A percentile compares a stretch with the other conserved stretches of the same genome.
Evolutionary conservation across 1,284 basidiomycete genomes (phyloP).

Genomic region (Cystobasidiaceae sp.): DNA sequence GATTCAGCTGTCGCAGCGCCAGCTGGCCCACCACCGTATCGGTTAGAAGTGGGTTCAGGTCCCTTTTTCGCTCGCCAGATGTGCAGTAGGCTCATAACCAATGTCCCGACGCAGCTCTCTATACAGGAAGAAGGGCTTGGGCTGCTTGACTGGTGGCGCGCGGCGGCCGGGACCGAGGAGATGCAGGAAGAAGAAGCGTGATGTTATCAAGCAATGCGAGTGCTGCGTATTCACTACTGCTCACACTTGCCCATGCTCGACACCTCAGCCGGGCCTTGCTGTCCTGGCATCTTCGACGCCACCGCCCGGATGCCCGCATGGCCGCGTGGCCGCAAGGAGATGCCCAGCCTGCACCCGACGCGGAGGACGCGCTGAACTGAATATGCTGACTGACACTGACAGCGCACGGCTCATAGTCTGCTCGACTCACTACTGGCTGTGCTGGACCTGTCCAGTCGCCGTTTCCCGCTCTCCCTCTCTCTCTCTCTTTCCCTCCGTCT

Average conservation of each 20-base stretch:
- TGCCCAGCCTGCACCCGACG: too few species aligned
- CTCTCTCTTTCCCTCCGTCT: too few species aligned
- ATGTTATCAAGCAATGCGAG: neutral
- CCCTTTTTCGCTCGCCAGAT: neutral
- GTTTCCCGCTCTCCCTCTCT: too few species aligned
- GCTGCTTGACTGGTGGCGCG: constrained; percentile 54
- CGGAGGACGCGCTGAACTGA: too few species aligned
- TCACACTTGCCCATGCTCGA: too few species aligned
- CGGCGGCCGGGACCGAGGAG: constrained; percentile 43
- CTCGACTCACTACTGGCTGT: too few species aligned
- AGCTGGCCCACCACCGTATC: constrained; percentile 9
- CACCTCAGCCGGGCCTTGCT: too few species aligned
- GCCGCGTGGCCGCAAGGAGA: neutral
- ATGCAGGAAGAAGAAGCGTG: constrained; percentile 4
- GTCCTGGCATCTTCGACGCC: too few species aligned
- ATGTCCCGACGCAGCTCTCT: constrained; percentile 59
- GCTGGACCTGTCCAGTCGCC: too few species aligned
- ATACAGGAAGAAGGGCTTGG: constrained; percentile 87
- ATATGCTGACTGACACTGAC: too few species aligned
- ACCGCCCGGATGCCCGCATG: neutral
- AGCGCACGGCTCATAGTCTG: too few species aligned
- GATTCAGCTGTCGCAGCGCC: neutral
- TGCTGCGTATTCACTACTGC: too few species aligned
- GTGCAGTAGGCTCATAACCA: neutral
- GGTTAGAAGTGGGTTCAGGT: constrained; percentile 5